These are phyloP conservation scores for Ilex asprella DNA, from an alignment of 257 asterid genomes.

Conservation along the genomic window DNA sequence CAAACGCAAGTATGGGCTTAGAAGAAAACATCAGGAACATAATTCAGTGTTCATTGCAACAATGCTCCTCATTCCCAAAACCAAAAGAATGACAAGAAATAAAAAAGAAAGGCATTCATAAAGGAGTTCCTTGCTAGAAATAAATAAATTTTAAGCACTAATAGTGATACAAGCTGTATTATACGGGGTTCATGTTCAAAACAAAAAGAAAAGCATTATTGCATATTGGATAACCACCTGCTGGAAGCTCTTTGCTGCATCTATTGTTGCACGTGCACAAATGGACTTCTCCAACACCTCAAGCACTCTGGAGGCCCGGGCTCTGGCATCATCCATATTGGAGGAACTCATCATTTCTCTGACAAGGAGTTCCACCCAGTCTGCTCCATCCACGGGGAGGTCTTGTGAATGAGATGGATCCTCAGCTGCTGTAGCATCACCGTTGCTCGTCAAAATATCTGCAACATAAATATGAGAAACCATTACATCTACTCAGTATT, in stretches of 20 bases:
- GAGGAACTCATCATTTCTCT: conserved; percentile 44
- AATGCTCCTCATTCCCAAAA: no score
- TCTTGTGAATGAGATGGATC: conserved; percentile 21
- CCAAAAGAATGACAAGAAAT: no score
- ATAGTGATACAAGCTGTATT: no score
- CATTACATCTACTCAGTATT: no score
- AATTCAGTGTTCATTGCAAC: no score
- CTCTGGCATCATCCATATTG: conserved; percentile 48
- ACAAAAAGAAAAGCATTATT: no score
- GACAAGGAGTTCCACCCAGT: conserved; percentile 61
- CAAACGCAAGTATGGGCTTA: conserved; percentile 1
- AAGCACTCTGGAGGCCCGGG: conserved; percentile 43
- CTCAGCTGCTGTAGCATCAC: neutral
- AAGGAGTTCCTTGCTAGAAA: no score
- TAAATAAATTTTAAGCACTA: no score
- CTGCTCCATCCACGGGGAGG: conserved; percentile 44
- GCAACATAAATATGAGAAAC: neutral
- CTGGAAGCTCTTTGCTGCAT: conserved; percentile 43
- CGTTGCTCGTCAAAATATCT: neutral
- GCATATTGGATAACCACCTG: neutral
- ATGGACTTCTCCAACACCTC: conserved; percentile 57
- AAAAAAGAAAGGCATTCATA: no score
- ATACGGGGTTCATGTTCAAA: no score
- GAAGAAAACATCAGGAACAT: neutral
- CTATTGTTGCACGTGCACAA: conserved; percentile 26